These are phyloP conservation scores for Boletus sensibilis DNA, from an alignment of 768 basidiomycete species.

Conservation along the genomic window DNA sequence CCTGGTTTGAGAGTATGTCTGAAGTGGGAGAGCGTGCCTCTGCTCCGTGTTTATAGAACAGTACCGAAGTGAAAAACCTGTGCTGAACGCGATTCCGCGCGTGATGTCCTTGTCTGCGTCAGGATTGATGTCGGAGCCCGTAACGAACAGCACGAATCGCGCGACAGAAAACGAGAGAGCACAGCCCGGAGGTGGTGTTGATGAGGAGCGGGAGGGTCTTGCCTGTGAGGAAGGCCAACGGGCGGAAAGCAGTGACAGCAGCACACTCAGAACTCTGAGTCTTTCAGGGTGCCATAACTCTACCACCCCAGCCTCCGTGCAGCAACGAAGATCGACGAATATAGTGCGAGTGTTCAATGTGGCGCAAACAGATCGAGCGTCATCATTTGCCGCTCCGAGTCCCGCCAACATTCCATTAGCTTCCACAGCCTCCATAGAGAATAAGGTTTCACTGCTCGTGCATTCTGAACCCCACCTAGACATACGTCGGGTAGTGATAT, in stretches of 20 bases:
- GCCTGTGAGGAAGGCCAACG: slow-evolving; percentile 12
- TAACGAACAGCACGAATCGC: slow-evolving; percentile 64
- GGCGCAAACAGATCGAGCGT: slow-evolving; percentile 37
- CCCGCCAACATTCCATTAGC: slow-evolving; percentile 43
- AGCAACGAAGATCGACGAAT: slow-evolving; percentile 46
- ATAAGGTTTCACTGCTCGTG: slow-evolving; percentile 47
- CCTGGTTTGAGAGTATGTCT: slow-evolving; percentile 44
- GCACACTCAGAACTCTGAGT: slow-evolving; percentile 49
- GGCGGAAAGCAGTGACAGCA: slow-evolving; percentile 43
- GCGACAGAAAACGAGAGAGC: slow-evolving; percentile 56
- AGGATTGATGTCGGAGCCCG: slow-evolving; percentile 81
- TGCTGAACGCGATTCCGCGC: slow-evolving; percentile 64
- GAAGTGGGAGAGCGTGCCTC: slow-evolving; percentile 13
- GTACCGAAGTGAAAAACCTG: slow-evolving; percentile 53
- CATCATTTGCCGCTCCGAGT: slow-evolving; percentile 51
- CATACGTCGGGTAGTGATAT: slow-evolving; percentile 25
- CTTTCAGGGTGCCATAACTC: slow-evolving; percentile 68
- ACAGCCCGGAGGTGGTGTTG: slow-evolving; percentile 54
- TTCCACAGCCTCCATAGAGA: slow-evolving; percentile 61
- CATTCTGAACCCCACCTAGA: slow-evolving; percentile 36
- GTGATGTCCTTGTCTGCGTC: slow-evolving; percentile 60
- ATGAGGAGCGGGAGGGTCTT: slow-evolving; percentile 23
- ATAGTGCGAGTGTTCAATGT: slow-evolving; percentile 43
- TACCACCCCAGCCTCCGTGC: slow-evolving; percentile 57
- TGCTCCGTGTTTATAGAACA: slow-evolving; percentile 41